A percentile compares a stretch with the other conserved stretches of the same genome.
Conservation (phyloP, 495 filamentous ascomycete genomes). For the Aspergillus carlsbadensis region DNA sequence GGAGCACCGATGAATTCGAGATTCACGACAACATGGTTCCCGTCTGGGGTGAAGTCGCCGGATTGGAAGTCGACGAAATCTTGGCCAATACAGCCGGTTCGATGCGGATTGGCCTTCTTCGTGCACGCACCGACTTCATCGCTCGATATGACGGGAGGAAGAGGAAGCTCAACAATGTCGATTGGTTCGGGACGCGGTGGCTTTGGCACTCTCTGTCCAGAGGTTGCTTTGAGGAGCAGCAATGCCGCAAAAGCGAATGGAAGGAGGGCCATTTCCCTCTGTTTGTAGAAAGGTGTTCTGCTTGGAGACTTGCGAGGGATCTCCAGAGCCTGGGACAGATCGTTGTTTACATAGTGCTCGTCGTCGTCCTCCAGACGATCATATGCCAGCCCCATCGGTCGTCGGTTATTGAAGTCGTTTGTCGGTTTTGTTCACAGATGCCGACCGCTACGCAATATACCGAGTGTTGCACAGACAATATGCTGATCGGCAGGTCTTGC, state of each 20-base stretch:
- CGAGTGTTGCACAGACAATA: no score
- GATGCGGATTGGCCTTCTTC: constrained; percentile 11
- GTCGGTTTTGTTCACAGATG: no score
- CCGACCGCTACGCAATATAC: no score
- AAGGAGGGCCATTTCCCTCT: neutral
- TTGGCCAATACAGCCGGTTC: constrained; percentile 20
- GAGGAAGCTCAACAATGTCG: constrained; percentile 17
- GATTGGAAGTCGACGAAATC: constrained; percentile 13
- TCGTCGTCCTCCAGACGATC: no score
- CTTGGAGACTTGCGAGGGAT: no score
- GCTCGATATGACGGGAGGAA: constrained; percentile 21
- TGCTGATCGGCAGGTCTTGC: no score
- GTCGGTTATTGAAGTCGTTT: no score
- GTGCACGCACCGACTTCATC: constrained; percentile 17
- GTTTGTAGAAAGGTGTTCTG: neutral
- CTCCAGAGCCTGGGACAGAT: no score
- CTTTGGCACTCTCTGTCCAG: neutral
- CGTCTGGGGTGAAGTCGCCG: constrained; percentile 22
- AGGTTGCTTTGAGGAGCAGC: neutral
- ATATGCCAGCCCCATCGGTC: no score
- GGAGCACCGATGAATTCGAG: constrained; percentile 25
- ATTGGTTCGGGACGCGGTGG: constrained; percentile 20
- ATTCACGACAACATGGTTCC: constrained; percentile 20
- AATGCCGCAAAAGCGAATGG: neutral
- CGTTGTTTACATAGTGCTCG: no score